A percentile compares a stretch with the other conserved stretches of the same genome.
Conservation (phyloP, 495 filamentous ascomycete species). For the Cercophora newfieldiana region DNA sequence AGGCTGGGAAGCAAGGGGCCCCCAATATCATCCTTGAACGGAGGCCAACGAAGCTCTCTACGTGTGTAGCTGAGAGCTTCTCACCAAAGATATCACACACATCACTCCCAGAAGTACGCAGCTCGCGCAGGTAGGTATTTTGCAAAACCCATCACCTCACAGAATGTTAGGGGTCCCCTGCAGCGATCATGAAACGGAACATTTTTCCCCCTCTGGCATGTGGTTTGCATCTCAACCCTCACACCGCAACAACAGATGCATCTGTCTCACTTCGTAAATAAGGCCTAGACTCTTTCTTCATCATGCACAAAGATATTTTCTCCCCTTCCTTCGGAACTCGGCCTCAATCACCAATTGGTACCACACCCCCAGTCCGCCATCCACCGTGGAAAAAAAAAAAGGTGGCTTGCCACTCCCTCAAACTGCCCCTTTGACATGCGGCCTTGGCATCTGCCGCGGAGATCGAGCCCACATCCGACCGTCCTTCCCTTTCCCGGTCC, state of each 20-base stretch:
- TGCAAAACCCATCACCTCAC: too few relatives aligned
- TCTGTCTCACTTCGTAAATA: background rate
- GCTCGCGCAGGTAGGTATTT: too few relatives aligned
- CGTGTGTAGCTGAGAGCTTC: background rate
- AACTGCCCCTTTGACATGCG: background rate
- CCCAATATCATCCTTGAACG: too few relatives aligned
- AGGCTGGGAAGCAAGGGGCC: too few relatives aligned
- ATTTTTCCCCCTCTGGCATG: background rate
- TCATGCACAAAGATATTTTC: background rate
- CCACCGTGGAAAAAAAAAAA: background rate
- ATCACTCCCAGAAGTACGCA: background rate
- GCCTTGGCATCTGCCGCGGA: constrained; percentile 18
- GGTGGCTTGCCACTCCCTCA: background rate
- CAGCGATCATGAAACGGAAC: background rate
- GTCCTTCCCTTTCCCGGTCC: background rate
- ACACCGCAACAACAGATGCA: constrained; percentile 6
- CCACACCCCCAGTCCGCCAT: background rate
- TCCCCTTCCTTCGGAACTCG: background rate
- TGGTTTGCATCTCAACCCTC: background rate
- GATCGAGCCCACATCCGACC: constrained; percentile 13
- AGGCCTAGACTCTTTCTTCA: background rate
- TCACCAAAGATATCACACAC: background rate
- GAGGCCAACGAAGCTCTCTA: too few relatives aligned
- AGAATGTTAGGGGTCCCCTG: background rate
- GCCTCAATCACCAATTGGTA: background rate